phyloP scores from a whole-genome alignment of 495 filamentous ascomycete genomes.

The Xylaria flabelliformis region DNA sequence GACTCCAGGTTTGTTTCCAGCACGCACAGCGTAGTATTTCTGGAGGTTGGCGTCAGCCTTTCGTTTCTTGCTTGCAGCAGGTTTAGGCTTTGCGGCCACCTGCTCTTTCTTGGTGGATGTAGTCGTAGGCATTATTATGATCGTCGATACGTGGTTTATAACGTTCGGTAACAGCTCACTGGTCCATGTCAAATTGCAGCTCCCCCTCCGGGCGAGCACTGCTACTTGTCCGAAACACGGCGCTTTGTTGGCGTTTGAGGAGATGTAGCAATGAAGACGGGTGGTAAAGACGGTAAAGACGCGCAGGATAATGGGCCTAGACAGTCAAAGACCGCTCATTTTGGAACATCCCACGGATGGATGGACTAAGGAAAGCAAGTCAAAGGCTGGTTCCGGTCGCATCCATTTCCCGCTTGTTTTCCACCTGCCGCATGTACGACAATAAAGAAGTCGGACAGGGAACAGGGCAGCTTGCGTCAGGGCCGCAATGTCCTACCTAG shows the following conservation, averaged over 20 bases:
- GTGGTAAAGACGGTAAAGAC: constrained; percentile 33
- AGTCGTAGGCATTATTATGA: constrained; percentile 36
- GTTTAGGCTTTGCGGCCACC: constrained; percentile 15
- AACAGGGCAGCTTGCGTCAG: constrained; percentile 27
- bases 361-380: constrained; percentile 27
- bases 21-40: constrained; percentile 89
- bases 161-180: constrained; percentile 23
- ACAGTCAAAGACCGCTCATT: constrained; percentile 43
- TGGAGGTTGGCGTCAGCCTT: constrained; percentile 51
- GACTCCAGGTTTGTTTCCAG: constrained; percentile 80
- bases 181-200: constrained; percentile 37
- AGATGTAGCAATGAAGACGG: constrained; percentile 21
- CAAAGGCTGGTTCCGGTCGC: constrained; percentile 43
- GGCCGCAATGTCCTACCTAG: neutral
- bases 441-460: constrained; percentile 27
- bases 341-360: constrained; percentile 33
- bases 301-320: constrained; percentile 31
- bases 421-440: constrained; percentile 3
- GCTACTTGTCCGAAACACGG: constrained; percentile 38
- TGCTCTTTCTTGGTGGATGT: constrained; percentile 28
- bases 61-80: constrained; percentile 45
- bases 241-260: constrained; percentile 35
- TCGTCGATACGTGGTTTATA: constrained; percentile 21
- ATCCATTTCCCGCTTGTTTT: constrained; percentile 33
- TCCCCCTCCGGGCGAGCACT: constrained; percentile 25